Evolutionary conservation across 1,139 yeast species (phyloP).

Genomic region (Chernovozyma sophiae-reginae): DNA sequence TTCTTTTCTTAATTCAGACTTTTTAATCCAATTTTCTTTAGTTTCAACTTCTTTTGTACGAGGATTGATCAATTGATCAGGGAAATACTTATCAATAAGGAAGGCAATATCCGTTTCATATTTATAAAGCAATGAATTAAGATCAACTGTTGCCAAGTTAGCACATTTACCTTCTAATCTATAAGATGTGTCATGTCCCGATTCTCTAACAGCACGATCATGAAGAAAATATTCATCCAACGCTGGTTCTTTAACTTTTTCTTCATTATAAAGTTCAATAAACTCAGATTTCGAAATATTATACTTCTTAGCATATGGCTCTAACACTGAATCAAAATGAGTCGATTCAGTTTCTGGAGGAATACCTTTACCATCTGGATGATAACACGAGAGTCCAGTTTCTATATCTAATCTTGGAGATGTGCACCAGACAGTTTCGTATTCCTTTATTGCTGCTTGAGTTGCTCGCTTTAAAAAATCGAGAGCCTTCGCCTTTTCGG

Average conservation of each 20-base stretch:
- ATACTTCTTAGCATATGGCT: constrained; percentile 66
- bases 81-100: constrained; percentile 54
- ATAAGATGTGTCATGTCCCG: constrained; percentile 94
- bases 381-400: constrained; percentile 88
- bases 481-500: constrained; percentile 31
- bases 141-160: constrained; percentile 83
- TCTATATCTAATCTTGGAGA: constrained; percentile 67
- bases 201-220: constrained; percentile 93
- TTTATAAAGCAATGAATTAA: constrained; percentile 81
- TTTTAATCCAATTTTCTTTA: constrained; percentile 54
- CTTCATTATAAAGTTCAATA: constrained; percentile 63
- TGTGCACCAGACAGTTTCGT: constrained; percentile 73
- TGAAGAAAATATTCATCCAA: constrained; percentile 86
- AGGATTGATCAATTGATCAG: constrained; percentile 7
- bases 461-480: constrained; percentile 65
- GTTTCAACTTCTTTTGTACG: constrained; percentile 36
- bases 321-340: constrained; percentile 73
- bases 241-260: constrained; percentile 64
- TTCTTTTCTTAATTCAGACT: constrained; percentile 52
- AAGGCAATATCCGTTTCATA: constrained; percentile 83
- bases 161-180: constrained; percentile 90
- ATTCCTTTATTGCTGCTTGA: constrained; percentile 82
- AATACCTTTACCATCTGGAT: constrained; percentile 84
- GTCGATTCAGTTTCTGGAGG: constrained; percentile 97
- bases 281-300: constrained; percentile 64